A percentile compares a stretch with the other conserved stretches of the same genome.
These are phyloP conservation scores for Pythium plurisporium DNA, from an alignment of 352 stramenopile genomes.

Conservation along the genomic window DNA sequence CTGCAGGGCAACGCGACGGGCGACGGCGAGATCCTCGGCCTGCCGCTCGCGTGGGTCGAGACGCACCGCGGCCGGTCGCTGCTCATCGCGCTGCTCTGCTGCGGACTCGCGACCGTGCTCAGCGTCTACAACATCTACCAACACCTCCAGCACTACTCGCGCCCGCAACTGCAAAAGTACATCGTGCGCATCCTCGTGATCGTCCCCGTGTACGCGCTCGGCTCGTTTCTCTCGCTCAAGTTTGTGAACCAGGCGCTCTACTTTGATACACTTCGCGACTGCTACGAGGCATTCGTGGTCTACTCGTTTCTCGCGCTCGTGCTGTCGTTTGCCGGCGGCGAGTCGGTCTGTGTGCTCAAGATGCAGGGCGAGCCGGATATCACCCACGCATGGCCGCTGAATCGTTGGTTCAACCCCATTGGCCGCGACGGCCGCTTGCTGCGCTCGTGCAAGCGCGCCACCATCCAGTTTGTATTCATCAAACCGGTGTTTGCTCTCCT, in stretches of 20 bases:
- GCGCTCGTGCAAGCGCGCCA: conserved; percentile 86
- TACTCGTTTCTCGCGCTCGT: conserved; percentile 91
- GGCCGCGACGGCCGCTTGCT: conserved; percentile 78
- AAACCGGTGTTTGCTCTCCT: conserved; percentile 88
- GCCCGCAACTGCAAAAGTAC: conserved; percentile 81
- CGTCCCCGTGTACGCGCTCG: conserved; percentile 83
- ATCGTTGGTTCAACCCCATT: conserved; percentile 68
- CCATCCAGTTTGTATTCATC: conserved; percentile 90
- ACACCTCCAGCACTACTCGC: conserved; percentile 81
- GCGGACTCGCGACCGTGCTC: conserved; percentile 49
- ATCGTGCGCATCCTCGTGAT: conserved; percentile 87
- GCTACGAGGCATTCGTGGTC: conserved; percentile 92
- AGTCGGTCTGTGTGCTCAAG: conserved; percentile 85
- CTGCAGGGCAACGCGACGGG: conserved; percentile 65
- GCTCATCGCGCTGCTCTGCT: conserved; percentile 55
- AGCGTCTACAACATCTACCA: conserved; percentile 84
- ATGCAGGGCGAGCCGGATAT: conserved; percentile 85
- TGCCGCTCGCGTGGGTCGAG: conserved; percentile 71
- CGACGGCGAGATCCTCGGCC: conserved; percentile 46
- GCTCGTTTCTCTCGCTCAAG: conserved; percentile 75
- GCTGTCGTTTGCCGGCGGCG: conserved; percentile 83
- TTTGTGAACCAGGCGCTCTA: conserved; percentile 81
- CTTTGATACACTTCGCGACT: conserved; percentile 86
- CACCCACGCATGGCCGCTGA: conserved; percentile 76
- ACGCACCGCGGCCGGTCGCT: conserved; percentile 50